These are phyloP conservation scores for Cyclotella choctawhatcheeana DNA, from an alignment of 108 stramenopile genomes.

Conservation along the genomic window DNA sequence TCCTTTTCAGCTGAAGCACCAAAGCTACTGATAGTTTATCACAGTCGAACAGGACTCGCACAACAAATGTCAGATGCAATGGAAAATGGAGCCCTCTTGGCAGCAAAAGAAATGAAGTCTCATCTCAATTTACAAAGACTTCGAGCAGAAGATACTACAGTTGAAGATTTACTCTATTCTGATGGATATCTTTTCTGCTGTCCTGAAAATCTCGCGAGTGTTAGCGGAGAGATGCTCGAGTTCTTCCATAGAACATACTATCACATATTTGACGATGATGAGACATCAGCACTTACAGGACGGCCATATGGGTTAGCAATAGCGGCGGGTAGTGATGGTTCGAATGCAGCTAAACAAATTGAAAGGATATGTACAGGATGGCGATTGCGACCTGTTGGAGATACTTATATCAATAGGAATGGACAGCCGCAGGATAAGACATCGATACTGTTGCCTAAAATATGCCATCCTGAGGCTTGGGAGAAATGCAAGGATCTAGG, in stretches of 20 bases:
- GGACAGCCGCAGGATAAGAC: neutral
- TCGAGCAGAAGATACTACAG: neutral
- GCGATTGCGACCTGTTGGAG: neutral
- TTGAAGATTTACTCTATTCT: conserved; percentile 1
- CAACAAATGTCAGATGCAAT: conserved; percentile 4
- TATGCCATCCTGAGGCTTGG: neutral
- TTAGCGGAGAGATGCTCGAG: conserved; percentile 1
- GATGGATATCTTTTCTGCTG: conserved; percentile 1
- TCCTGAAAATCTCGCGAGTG: conserved; percentile 3
- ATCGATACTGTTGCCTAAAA: neutral
- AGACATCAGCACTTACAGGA: neutral
- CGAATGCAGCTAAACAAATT: neutral
- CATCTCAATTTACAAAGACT: neutral
- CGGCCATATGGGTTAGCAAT: neutral
- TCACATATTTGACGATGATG: conserved; percentile 8
- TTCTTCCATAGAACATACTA: conserved; percentile 8
- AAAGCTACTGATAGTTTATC: neutral
- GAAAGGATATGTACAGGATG: conserved; percentile 3
- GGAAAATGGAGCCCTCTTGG: neutral
- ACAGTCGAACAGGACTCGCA: conserved; percentile 9
- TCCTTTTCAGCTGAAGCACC: neutral
- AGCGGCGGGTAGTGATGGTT: neutral
- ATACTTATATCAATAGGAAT: neutral
- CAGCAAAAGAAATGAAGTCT: neutral
- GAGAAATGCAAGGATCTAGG: neutral